Percentiles rank a stretch among this genome's conserved stretches.
Evolutionary conservation across 768 basidiomycete species (phyloP).

Genomic region (Leccinellum rugosiceps): DNA sequence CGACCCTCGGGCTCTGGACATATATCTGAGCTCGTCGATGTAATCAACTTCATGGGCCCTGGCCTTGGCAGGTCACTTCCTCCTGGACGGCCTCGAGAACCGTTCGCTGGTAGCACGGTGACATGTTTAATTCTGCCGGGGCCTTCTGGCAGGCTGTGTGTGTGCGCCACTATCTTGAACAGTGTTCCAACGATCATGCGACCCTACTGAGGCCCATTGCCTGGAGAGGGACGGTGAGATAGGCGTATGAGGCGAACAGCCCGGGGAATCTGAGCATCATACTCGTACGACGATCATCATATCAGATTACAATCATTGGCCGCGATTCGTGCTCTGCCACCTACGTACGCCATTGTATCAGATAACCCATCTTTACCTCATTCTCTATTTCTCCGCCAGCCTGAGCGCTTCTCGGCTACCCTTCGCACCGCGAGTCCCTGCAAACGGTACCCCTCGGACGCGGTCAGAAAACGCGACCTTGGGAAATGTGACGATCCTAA

Average conservation of each 20-base stretch:
- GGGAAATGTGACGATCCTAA: not conserved
- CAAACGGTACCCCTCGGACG: not conserved
- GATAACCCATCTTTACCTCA: no score
- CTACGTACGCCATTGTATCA: no score
- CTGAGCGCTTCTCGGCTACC: not conserved
- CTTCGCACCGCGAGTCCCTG: not conserved
- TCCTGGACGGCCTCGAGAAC: no score
- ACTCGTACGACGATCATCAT: not conserved
- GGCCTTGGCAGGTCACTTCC: not conserved
- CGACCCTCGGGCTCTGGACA: not conserved
- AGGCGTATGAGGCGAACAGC: not conserved
- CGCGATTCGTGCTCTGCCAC: no score
- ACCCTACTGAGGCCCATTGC: not conserved
- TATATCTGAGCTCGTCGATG: not conserved
- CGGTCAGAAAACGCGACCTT: no score
- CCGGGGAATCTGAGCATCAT: no score
- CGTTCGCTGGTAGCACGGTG: no score
- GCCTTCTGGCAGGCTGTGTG: no score
- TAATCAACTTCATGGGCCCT: not conserved
- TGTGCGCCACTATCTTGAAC: not conserved
- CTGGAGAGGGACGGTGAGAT: not conserved
- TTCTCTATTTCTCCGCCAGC: not conserved
- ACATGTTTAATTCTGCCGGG: no score
- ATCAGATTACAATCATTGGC: not conserved
- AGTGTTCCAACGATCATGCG: not conserved